Evolutionary conservation across 1,284 basidiomycete species (phyloP).

Genomic region (Polyporus tsugae): DNA sequence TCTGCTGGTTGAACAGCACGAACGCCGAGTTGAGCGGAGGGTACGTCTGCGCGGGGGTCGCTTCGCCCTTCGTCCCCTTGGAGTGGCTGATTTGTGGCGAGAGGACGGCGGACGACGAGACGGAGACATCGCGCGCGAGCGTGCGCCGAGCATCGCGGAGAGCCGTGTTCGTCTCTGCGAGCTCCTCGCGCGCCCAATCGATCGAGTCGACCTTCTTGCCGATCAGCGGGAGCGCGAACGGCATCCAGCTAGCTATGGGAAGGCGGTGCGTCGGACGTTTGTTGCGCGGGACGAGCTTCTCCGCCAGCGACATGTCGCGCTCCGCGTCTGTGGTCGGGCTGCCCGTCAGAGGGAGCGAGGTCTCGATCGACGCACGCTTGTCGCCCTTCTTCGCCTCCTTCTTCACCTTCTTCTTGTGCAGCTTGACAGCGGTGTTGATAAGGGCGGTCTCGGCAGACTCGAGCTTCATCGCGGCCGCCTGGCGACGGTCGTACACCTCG

Average conservation of each 20-base stretch:
- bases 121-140: conserved; percentile 43
- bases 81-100: conserved; percentile 36
- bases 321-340: conserved; percentile 54
- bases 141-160: conserved; percentile 58
- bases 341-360: conserved; percentile 54
- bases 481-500: conserved; percentile 81
- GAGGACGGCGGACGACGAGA: conserved; percentile 35
- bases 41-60: conserved; percentile 53
- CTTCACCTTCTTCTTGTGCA: conserved; percentile 58
- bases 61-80: conserved; percentile 34
- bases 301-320: conserved; percentile 51
- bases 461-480: conserved; percentile 79
- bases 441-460: conserved; percentile 87
- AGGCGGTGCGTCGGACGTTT: conserved; percentile 87
- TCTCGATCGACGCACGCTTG: conserved; percentile 39
- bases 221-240: conserved; percentile 69
- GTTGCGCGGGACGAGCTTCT: conserved; percentile 68
- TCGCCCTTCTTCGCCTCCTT: conserved; percentile 43
- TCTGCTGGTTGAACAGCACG: conserved; percentile 93
- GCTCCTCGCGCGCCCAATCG: conserved; percentile 85
- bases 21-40: conserved; percentile 88
- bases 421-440: conserved; percentile 78
- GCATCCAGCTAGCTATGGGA: conserved; percentile 57
- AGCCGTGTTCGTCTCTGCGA: conserved; percentile 58
- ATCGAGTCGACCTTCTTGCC: conserved; percentile 93